Conservation (phyloP, 306 rosid species). For the Acacia confusa region DNA sequence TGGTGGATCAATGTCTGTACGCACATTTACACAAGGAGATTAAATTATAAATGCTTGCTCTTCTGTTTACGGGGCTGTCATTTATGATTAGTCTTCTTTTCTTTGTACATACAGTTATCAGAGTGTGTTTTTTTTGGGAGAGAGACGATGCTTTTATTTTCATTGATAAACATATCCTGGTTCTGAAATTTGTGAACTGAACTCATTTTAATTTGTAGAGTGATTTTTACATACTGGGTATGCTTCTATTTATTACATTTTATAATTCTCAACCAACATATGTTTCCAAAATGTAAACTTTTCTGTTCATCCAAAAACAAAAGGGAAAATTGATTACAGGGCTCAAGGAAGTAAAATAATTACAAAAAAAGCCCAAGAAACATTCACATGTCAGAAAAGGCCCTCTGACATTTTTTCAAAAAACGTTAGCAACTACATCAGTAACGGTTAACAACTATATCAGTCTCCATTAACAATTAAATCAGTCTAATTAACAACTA, state of each 20-base stretch:
- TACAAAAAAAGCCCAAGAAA: too few relatives aligned
- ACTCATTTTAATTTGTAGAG: neutral
- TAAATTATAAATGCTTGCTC: constrained; percentile 14
- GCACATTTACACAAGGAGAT: neutral
- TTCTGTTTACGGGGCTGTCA: constrained; percentile 3
- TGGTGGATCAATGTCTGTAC: constrained; percentile 9
- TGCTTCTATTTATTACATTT: neutral
- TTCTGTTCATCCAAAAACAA: neutral
- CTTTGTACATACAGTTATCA: constrained; percentile 30
- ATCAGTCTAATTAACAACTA: too few relatives aligned
- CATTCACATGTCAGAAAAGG: too few relatives aligned
- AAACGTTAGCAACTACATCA: too few relatives aligned
- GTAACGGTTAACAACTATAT: too few relatives aligned
- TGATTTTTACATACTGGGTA: neutral
- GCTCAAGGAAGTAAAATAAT: too few relatives aligned
- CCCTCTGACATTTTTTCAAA: too few relatives aligned
- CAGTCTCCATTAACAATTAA: too few relatives aligned
- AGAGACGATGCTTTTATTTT: neutral
- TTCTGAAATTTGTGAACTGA: neutral
- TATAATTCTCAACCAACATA: neutral
- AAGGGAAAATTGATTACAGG: too few relatives aligned
- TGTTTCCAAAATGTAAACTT: neutral
- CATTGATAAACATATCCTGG: neutral
- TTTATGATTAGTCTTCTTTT: constrained; percentile 21
- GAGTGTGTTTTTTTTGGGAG: neutral